Evolutionary conservation across 2,329 filamentous ascomycete genomes (phyloP).

Genomic region (Trichophyton rubrum): DNA sequence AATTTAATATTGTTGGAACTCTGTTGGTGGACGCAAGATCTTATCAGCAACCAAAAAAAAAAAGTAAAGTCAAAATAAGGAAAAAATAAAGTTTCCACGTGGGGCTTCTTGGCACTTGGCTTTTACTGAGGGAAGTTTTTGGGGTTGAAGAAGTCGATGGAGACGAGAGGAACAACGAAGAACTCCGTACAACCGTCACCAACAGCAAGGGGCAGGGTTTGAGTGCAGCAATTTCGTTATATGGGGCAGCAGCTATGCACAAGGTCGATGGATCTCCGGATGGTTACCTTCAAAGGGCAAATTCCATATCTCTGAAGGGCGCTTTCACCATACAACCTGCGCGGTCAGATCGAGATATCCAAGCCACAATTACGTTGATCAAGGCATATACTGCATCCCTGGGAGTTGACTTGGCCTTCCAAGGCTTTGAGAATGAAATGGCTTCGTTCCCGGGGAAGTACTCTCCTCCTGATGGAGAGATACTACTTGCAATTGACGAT

Average conservation of each 20-base stretch:
- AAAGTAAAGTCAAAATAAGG: neutral
- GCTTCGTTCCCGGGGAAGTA: slow-evolving; percentile 44
- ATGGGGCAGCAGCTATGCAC: neutral
- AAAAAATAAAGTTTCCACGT: neutral
- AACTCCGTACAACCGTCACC: neutral
- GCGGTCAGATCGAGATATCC: slow-evolving; percentile 8
- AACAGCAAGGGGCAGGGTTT: neutral
- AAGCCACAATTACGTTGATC: slow-evolving; percentile 23
- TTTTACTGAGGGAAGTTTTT: neutral
- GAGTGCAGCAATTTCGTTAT: neutral
- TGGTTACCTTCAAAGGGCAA: neutral
- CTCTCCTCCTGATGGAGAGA: slow-evolving; percentile 15
- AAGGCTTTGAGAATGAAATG: slow-evolving; percentile 44
- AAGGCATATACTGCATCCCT: slow-evolving; percentile 34
- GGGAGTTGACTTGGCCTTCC: slow-evolving; percentile 44
- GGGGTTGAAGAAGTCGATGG: neutral
- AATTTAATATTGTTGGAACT: too few relatives aligned
- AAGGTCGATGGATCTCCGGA: neutral
- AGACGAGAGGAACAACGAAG: neutral
- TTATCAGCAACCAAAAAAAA: neutral
- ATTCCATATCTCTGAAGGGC: neutral
- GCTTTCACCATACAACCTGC: slow-evolving; percentile 9
- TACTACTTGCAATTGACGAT: slow-evolving; percentile 7
- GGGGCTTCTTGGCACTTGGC: neutral
- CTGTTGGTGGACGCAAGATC: neutral